phyloP scores from a whole-genome alignment of 1,139 yeast species.

The Candida gigantensis region DNA sequence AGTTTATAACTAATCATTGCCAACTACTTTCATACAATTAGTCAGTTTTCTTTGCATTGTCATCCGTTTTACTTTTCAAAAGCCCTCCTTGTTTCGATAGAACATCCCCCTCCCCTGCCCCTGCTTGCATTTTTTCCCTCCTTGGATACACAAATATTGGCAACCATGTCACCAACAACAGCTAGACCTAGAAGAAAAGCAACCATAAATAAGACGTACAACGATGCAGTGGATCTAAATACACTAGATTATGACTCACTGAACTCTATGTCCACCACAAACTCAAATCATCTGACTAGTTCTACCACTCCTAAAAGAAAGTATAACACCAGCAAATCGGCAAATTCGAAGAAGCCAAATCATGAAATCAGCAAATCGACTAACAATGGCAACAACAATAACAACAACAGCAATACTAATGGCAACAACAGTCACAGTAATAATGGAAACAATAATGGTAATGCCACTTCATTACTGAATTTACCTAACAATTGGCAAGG shows the following conservation, averaged over 20 bases:
- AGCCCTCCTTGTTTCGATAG: too few relatives aligned
- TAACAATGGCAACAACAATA: not conserved
- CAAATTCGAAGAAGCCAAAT: too few relatives aligned
- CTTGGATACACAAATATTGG: not conserved
- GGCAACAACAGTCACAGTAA: not conserved
- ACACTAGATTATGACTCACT: constrained; percentile 12
- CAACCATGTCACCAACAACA: constrained; percentile 21
- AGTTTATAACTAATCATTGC: too few relatives aligned
- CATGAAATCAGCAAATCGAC: constrained; percentile 7
- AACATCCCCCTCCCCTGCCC: too few relatives aligned
- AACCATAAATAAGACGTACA: constrained; percentile 44
- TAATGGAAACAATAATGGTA: not conserved
- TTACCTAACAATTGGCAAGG: constrained; percentile 48
- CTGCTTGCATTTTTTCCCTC: not conserved
- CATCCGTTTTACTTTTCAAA: constrained; percentile 1
- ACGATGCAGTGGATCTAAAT: constrained; percentile 33
- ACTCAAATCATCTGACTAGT: constrained; percentile 2
- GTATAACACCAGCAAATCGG: not conserved
- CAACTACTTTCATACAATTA: too few relatives aligned
- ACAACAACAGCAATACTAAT: constrained; percentile 1
- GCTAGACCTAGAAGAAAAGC: constrained; percentile 49
- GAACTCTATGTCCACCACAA: constrained; percentile 8
- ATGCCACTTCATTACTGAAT: constrained; percentile 5
- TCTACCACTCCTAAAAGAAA: constrained; percentile 9
- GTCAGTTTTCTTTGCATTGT: not conserved